Evolutionary conservation across 2,329 filamentous ascomycete species (phyloP).

Genomic region (Pseudopyricularia cyperi): DNA sequence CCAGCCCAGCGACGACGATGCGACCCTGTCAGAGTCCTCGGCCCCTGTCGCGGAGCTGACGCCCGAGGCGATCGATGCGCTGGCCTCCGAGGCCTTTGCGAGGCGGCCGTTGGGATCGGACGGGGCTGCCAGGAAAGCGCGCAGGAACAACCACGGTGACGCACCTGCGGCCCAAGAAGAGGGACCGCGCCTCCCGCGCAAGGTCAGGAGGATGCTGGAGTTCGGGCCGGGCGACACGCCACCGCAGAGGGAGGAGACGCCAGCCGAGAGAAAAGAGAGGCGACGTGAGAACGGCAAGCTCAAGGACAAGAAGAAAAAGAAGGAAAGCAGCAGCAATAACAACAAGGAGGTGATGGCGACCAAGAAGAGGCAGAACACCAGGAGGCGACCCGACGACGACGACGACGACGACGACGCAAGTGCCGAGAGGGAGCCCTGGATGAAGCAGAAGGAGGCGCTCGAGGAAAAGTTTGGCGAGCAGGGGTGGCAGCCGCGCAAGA

Average conservation of each 20-base stretch:
- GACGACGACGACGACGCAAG: constrained; percentile 6
- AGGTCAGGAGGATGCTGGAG: not conserved
- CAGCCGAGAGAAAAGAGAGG: not conserved
- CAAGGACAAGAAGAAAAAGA: constrained; percentile 19
- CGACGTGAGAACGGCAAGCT: constrained; percentile 11
- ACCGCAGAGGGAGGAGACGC: constrained; percentile 3
- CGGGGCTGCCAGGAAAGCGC: not conserved
- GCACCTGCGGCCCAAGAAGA: not conserved
- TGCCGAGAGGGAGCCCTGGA: constrained; percentile 41
- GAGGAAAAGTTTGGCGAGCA: constrained; percentile 61
- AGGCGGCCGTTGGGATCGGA: not conserved
- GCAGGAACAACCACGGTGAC: not conserved
- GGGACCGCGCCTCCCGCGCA: not conserved
- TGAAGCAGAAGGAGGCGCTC: constrained; percentile 60
- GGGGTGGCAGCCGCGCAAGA: constrained; percentile 73
- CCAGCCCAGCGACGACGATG: not conserved
- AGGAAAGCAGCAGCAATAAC: constrained; percentile 25
- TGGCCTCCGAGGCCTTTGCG: not conserved
- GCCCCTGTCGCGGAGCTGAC: not conserved
- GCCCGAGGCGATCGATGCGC: not conserved
- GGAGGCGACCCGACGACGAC: not conserved
- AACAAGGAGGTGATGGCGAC: constrained; percentile 19
- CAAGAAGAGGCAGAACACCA: constrained; percentile 12
- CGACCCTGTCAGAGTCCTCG: no score
- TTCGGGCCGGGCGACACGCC: not conserved